A percentile compares a stretch with the other conserved stretches of the same genome.
These are phyloP conservation scores for Capsicum chinense DNA, from an alignment of 257 asterid genomes.

Conservation along the genomic window DNA sequence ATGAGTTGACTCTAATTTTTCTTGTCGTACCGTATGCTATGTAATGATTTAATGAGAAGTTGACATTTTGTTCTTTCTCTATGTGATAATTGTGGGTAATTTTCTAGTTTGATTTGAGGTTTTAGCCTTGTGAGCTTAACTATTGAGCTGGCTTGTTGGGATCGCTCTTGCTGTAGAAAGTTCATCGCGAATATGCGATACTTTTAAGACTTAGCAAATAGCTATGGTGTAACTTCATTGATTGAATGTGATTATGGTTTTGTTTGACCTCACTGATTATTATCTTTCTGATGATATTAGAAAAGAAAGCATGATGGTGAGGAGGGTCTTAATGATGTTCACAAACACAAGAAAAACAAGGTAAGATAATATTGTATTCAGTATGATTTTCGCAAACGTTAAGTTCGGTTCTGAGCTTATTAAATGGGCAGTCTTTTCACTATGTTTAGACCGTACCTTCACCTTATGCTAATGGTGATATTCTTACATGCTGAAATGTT, in stretches of 20 bases:
- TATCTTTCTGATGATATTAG: slow-evolving; percentile 44
- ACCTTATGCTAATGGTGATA: slow-evolving; percentile 33
- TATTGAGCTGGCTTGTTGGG: slow-evolving; percentile 13
- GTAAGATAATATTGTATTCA: slow-evolving; percentile 38
- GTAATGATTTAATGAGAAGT: slow-evolving; percentile 10
- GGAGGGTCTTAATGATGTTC: slow-evolving; percentile 54
- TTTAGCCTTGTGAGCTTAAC: slow-evolving; percentile 5
- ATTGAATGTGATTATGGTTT: neutral
- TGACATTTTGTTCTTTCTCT: neutral
- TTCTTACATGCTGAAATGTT: slow-evolving; percentile 45
- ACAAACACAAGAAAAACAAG: slow-evolving; percentile 82
- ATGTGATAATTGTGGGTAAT: neutral
- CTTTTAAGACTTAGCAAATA: slow-evolving; percentile 15
- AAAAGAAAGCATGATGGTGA: slow-evolving; percentile 76
- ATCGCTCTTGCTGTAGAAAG: slow-evolving; percentile 5
- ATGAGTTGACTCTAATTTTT: neutral
- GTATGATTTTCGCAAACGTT: neutral
- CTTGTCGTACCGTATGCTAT: neutral
- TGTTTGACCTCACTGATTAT: slow-evolving; percentile 17
- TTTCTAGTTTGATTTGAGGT: neutral
- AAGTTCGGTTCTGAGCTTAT: neutral
- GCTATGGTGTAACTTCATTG: neutral
- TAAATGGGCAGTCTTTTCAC: slow-evolving; percentile 3
- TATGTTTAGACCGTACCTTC: slow-evolving; percentile 10
- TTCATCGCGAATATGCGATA: neutral